Conservation (phyloP, 768 basidiomycete species). For the Tubosaeta sp. region DNA sequence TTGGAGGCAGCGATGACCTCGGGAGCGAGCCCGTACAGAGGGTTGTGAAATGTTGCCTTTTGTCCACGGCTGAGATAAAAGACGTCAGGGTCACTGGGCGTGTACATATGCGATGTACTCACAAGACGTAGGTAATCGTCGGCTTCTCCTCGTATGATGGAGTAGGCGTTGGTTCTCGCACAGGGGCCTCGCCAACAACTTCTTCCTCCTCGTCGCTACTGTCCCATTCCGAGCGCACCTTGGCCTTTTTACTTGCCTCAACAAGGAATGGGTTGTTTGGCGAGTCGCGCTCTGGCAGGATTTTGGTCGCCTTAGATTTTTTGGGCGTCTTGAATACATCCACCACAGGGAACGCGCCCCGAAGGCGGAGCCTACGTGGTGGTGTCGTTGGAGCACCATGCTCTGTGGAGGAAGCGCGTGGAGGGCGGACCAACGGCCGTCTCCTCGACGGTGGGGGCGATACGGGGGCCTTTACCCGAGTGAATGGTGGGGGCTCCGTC, state of each 20-base stretch:
- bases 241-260: slow-evolving; percentile 26
- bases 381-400: slow-evolving; percentile 23
- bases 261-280: slow-evolving; percentile 70
- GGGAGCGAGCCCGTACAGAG: slow-evolving; percentile 50
- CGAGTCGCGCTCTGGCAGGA: slow-evolving; percentile 49
- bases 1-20: slow-evolving; percentile 39
- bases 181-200: slow-evolving; percentile 29
- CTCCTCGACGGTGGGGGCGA: slow-evolving; percentile 68
- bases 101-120: slow-evolving; percentile 27
- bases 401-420: slow-evolving; percentile 26
- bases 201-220: slow-evolving; percentile 35
- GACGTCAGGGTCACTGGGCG: neutral
- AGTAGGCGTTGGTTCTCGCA: slow-evolving; percentile 37
- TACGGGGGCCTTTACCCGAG: slow-evolving; percentile 41
- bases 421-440: slow-evolving; percentile 30
- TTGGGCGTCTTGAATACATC: slow-evolving; percentile 35
- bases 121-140: slow-evolving; percentile 73
- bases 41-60: slow-evolving; percentile 58
- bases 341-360: slow-evolving; percentile 13
- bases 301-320: slow-evolving; percentile 35
- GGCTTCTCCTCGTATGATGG: slow-evolving; percentile 48
- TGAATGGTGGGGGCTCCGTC: slow-evolving; percentile 31
- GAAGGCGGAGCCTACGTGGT: slow-evolving; percentile 21
- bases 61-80: slow-evolving; percentile 56
- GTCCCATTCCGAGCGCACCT: slow-evolving; percentile 24